Conservation (phyloP, 75 land plant genomes). For the Cryptomeria japonica region DNA sequence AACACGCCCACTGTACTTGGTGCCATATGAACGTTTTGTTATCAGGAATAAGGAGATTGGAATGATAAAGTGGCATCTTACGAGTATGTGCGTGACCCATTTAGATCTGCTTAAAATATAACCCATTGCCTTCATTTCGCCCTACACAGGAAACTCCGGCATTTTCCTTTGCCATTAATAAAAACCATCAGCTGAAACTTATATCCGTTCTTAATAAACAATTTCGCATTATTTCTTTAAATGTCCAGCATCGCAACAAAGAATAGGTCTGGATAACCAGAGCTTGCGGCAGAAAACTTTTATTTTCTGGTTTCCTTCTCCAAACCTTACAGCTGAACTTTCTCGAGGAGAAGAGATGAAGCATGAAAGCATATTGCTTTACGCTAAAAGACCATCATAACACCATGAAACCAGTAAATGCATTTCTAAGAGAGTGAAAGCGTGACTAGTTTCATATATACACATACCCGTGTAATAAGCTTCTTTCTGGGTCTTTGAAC, state of each 20-base stretch:
- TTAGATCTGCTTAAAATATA: not conserved
- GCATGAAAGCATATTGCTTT: not conserved
- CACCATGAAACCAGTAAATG: not conserved
- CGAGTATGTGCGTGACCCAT: not conserved
- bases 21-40: conserved; percentile 15
- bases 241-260: not conserved
- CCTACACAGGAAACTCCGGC: not conserved
- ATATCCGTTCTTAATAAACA: not conserved
- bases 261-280: not conserved
- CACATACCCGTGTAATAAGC: no score
- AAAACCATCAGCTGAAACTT: not conserved
- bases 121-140: not conserved
- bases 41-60: not conserved
- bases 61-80: not conserved
- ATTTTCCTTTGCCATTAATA: not conserved
- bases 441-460: no score
- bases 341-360: not conserved
- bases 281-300: not conserved
- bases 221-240: not conserved
- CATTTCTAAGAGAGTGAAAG: not conserved
- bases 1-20: conserved; percentile 54
- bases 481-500: no score
- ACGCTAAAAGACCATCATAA: not conserved
- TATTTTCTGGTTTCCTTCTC: not conserved
- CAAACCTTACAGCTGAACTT: not conserved